Conservation (phyloP, 495 filamentous ascomycete genomes). For the Trichoderma virens region DNA sequence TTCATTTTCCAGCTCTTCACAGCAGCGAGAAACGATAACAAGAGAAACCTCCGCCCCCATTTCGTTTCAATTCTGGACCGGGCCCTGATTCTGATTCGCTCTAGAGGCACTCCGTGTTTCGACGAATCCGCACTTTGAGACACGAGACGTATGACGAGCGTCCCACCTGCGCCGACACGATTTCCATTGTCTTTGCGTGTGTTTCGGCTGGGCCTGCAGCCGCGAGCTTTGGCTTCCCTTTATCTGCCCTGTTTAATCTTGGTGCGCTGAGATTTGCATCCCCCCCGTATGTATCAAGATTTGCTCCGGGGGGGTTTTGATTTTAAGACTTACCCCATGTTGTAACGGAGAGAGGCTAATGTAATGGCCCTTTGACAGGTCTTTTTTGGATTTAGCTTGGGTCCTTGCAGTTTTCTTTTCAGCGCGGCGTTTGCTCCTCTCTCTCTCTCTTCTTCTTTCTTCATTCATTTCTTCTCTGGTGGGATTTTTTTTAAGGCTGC, state of each 20-base stretch:
- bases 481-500: conserved; percentile 6
- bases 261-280: too few species aligned
- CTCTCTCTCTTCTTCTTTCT: conserved; percentile 2
- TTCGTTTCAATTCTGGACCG: too few species aligned
- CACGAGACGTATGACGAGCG: background rate
- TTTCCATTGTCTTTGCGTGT: conserved; percentile 1
- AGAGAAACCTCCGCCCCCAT: background rate
- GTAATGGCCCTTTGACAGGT: too few species aligned
- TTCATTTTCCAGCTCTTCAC: background rate
- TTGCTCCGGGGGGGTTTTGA: too few species aligned
- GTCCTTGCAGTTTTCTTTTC: background rate
- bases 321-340: too few species aligned
- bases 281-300: too few species aligned
- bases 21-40: background rate
- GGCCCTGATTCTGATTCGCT: background rate
- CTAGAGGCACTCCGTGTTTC: background rate
- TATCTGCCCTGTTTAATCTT: too few species aligned
- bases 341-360: too few species aligned
- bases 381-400: too few species aligned
- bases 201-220: background rate
- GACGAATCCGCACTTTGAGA: background rate
- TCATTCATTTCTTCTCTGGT: conserved; percentile 12
- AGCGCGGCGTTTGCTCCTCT: background rate
- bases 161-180: background rate
- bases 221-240: background rate